phyloP scores from a whole-genome alignment of 129 eudicot species.

The Flaveria robusta region DNA sequence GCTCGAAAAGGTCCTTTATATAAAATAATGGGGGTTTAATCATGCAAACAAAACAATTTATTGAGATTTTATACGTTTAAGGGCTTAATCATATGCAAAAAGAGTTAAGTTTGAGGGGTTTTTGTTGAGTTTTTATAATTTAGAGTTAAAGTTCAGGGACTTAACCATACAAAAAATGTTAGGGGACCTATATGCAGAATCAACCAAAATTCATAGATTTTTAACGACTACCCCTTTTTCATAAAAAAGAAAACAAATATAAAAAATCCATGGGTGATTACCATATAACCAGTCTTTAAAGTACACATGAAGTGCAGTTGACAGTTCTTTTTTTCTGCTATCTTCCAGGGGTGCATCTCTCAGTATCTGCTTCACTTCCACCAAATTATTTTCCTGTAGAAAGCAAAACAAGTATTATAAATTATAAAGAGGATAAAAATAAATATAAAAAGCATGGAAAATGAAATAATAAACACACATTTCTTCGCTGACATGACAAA shows the following conservation, averaged over 20 bases:
- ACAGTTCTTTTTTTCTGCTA: conserved; percentile 73
- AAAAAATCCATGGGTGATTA: conserved; percentile 31
- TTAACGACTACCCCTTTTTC: neutral
- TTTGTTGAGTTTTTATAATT: neutral
- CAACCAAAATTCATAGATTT: neutral
- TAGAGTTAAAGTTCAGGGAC: neutral
- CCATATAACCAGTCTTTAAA: conserved; percentile 98
- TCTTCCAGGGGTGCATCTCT: conserved; percentile 86
- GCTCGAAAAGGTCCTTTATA: neutral
- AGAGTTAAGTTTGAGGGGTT: neutral
- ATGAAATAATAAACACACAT: conserved; percentile 37
- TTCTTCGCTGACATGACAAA: conserved; percentile 71
- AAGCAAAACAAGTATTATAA: conserved; percentile 1
- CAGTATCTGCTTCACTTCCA: conserved; percentile 73
- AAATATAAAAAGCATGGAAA: neutral
- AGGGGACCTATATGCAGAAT: neutral
- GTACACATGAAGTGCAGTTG: conserved; percentile 81
- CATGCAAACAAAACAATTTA: neutral
- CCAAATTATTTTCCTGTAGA: conserved; percentile 69
- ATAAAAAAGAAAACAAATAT: neutral
- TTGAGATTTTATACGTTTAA: neutral
- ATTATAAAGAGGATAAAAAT: neutral
- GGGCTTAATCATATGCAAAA: neutral
- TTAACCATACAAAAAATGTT: neutral
- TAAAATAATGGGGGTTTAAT: neutral